Percentiles rank a stretch among this genome's conserved stretches.
Evolutionary conservation across 306 rosid genomes (phyloP).

Genomic region (Acacia confusa): DNA sequence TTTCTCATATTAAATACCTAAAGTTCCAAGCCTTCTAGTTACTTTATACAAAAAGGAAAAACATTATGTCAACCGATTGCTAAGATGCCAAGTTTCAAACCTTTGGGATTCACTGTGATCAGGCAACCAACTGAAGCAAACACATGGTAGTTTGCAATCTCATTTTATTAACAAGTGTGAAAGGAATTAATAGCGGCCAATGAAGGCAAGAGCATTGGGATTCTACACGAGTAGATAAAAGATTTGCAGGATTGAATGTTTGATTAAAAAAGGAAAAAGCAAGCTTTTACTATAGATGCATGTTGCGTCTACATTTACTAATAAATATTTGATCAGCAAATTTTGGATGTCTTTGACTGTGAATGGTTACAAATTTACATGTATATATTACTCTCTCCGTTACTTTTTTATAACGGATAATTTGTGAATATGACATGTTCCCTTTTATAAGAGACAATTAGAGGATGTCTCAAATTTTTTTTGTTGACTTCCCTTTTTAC

Average conservation of each 20-base stretch:
- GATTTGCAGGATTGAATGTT: background rate
- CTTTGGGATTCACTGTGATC: conserved; percentile 19
- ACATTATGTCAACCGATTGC: conserved; percentile 8
- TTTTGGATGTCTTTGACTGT: conserved; percentile 10
- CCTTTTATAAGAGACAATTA: no score
- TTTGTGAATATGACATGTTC: no score
- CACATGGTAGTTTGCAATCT: conserved; percentile 6
- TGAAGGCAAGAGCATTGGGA: conserved; percentile 28
- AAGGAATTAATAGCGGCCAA: conserved; percentile 14
- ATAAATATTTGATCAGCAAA: conserved; percentile 7
- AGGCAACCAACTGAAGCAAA: conserved; percentile 17
- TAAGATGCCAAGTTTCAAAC: conserved; percentile 22
- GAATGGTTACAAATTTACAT: conserved; percentile 20
- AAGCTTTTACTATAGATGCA: background rate
- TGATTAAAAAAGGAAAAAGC: background rate
- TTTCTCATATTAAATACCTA: conserved; percentile 19
- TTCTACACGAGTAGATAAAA: conserved; percentile 22
- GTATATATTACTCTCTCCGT: conserved; percentile 12
- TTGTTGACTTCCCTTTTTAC: no score
- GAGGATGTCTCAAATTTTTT: no score
- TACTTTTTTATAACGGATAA: no score
- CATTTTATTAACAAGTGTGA: conserved; percentile 14
- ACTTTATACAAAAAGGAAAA: conserved; percentile 23
- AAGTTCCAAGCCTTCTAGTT: conserved; percentile 29
- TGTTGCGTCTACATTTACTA: background rate